These are phyloP conservation scores for Thalassia testudinum DNA, from an alignment of 116 monocot species.

Conservation along the genomic window DNA sequence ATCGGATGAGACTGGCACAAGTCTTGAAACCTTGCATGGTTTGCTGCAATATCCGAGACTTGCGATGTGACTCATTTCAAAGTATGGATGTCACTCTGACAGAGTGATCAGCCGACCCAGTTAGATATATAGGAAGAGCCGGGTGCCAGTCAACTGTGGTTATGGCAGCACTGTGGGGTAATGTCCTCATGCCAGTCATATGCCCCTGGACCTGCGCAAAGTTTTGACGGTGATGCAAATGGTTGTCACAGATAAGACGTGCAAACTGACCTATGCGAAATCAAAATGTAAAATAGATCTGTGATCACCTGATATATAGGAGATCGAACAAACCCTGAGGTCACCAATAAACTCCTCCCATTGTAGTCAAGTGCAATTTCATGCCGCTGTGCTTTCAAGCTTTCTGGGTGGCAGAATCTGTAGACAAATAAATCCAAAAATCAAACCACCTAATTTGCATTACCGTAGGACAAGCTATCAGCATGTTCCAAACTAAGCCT, in stretches of 20 bases:
- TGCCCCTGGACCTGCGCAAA: slow-evolving; percentile 62
- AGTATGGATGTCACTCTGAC: slow-evolving; percentile 65
- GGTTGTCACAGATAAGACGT: background rate
- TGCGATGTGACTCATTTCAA: too few relatives aligned
- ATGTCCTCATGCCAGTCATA: slow-evolving; percentile 46
- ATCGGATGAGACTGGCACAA: too few relatives aligned
- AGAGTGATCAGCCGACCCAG: slow-evolving; percentile 90
- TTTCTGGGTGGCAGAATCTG: slow-evolving; percentile 77
- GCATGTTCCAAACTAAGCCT: too few relatives aligned
- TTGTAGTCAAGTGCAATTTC: slow-evolving; percentile 77
- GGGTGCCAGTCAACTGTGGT: slow-evolving; percentile 99
- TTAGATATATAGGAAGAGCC: slow-evolving; percentile 64
- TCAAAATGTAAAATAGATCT: background rate
- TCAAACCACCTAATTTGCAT: background rate
- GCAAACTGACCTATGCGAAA: background rate
- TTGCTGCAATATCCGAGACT: too few relatives aligned
- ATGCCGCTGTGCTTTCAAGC: slow-evolving; percentile 58
- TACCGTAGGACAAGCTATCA: too few relatives aligned
- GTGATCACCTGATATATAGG: slow-evolving; percentile 76
- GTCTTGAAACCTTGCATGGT: too few relatives aligned
- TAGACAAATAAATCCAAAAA: background rate
- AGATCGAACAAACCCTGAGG: slow-evolving; percentile 79
- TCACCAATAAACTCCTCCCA: slow-evolving; percentile 70
- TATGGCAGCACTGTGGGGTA: slow-evolving; percentile 65
- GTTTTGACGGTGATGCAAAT: background rate